Percentiles rank a stretch among this genome's conserved stretches.
Evolutionary conservation across 345 rosid species (phyloP).

Genomic region (Gossypium ekmanianum): DNA sequence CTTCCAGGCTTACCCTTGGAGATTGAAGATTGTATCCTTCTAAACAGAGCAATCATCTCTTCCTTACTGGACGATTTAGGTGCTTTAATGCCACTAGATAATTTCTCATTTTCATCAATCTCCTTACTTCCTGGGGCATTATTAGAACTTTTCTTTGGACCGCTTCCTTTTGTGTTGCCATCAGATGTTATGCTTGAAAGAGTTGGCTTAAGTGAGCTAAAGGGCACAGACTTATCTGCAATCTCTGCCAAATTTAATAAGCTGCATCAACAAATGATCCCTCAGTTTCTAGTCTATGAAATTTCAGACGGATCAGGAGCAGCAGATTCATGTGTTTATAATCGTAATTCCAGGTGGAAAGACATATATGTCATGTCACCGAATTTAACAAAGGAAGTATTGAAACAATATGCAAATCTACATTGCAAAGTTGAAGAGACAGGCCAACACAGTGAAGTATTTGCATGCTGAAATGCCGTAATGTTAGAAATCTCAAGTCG

Average conservation of each 20-base stretch:
- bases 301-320: background rate
- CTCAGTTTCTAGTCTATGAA: slow-evolving; percentile 34
- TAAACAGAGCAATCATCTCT: background rate
- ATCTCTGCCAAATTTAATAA: slow-evolving; percentile 65
- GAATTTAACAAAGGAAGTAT: background rate
- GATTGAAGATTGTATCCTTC: slow-evolving; percentile 7
- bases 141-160: slow-evolving; percentile 23
- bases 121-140: background rate
- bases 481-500: background rate
- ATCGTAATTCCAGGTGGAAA: background rate
- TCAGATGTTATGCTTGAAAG: slow-evolving; percentile 23
- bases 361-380: too few species aligned
- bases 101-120: background rate
- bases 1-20: background rate
- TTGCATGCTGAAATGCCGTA: background rate
- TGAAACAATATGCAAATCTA: background rate
- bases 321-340: background rate
- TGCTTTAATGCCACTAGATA: background rate
- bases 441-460: background rate
- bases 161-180: slow-evolving; percentile 27
- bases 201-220: slow-evolving; percentile 16
- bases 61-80: background rate
- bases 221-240: slow-evolving; percentile 32
- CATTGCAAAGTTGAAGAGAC: background rate
- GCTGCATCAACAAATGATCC: slow-evolving; percentile 52